Evolutionary conservation across 2,329 filamentous ascomycete species (phyloP).

Genomic region (Colletotrichum zoysiae): DNA sequence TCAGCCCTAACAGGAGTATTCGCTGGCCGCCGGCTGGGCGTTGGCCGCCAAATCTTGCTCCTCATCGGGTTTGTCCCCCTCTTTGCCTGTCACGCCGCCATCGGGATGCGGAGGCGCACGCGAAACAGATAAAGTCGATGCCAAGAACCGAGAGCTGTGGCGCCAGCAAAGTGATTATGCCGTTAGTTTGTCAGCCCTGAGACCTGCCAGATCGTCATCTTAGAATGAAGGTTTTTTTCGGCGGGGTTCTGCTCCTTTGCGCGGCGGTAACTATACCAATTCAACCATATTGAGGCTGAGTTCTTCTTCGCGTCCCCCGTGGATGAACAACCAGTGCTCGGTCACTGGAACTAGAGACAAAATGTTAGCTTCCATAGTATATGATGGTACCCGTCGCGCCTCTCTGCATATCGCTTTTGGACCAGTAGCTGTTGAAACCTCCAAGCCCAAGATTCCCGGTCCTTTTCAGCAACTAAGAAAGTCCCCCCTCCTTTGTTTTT

Average conservation of each 20-base stretch:
- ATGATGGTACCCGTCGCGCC: background rate
- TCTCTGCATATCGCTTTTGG: background rate
- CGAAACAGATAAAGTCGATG: background rate
- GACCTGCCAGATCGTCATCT: background rate
- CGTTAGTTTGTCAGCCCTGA: constrained; percentile 1
- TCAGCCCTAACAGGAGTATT: background rate
- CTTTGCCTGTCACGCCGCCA: constrained; percentile 4
- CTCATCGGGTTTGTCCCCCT: too few relatives aligned
- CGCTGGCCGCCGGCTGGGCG: background rate
- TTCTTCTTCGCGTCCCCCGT: background rate
- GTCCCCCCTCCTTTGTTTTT: background rate
- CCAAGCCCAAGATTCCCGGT: background rate
- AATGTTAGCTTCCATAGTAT: background rate
- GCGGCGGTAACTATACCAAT: background rate
- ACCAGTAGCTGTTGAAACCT: background rate
- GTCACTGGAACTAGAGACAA: background rate
- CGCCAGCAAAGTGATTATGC: background rate
- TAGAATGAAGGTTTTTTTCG: background rate
- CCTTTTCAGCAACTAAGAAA: background rate
- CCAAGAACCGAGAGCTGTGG: background rate
- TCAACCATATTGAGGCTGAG: background rate
- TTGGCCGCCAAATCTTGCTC: background rate
- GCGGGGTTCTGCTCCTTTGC: background rate
- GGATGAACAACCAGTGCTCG: background rate
- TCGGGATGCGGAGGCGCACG: constrained; percentile 3